Base-by-base conservation (phyloP, 176 grass and related monocot species). In the Melocanna baccifera region DNA sequence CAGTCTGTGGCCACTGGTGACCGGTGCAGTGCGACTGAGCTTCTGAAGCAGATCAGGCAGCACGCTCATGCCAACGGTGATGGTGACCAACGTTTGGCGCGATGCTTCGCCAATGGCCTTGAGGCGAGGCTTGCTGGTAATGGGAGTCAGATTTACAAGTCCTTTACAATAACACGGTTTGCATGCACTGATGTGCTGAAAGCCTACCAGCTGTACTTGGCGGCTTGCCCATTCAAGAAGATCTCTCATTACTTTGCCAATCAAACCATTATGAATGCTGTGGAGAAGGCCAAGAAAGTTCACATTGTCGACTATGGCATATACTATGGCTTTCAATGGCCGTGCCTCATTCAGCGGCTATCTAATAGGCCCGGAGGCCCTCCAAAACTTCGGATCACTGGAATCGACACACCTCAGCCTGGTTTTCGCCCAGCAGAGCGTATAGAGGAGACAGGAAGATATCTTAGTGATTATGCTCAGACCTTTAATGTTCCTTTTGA, bases 251-350 rank as follows among this genome's bases (percentile, higher is more conserved):
- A 92, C 86, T 99, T 96, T 86, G 89, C 96, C 62, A 96, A 87
- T 83, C 96, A 99, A 88, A 99, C 93, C 43, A 94, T 90, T 74
- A 1, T 99, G 67, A 80, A 99, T 91, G 89, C 86, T 6, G 86
- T 71, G 42, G 71, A 89, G 87, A 99, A 93, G 67, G 91, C 87
- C 22, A 89, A 77, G 59, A 90, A 85, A 76, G 83, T 99, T 85
- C 96, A 96, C 82, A 99, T 99, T 39, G 84, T 99, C 2, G 96
- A 99, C 62, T 96, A 71, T 2, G 96, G 96, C 45, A 85, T 99
- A 63, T 91, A 94, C 76, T 93, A 99, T 71, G 96, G 96, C 18
- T 94, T 99, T 41, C 96, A 99, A 62, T 99, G 96, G 96, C 96
- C 96, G 1, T 96, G 91, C 67, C 90, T 99, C 62, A 90, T 99